phyloP scores from a whole-genome alignment of 2,329 filamentous ascomycete genomes.

The Aspergillus pseudonomiae region DNA sequence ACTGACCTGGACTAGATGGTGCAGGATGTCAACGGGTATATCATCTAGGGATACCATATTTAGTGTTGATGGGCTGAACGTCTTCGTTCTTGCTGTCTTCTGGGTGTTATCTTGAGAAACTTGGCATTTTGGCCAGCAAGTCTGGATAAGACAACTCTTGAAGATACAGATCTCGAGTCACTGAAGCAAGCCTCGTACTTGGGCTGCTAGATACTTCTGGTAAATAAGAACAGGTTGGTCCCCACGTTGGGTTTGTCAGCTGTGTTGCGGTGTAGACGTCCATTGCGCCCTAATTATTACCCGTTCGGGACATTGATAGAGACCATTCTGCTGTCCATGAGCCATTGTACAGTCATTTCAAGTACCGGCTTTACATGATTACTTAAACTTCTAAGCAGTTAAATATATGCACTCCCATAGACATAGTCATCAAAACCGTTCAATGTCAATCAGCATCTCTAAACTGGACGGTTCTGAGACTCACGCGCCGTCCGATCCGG shows the following conservation, averaged over 20 bases:
- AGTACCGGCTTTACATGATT: too few species aligned
- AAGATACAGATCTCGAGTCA: background rate
- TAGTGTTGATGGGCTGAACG: background rate
- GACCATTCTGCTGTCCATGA: background rate
- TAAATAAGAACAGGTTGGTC: background rate
- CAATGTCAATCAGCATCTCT: too few species aligned
- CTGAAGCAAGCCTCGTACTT: background rate
- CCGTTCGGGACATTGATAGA: background rate
- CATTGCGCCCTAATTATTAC: background rate
- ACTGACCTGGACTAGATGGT: background rate
- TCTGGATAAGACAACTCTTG: background rate
- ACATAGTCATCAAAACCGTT: too few species aligned
- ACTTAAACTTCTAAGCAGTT: too few species aligned
- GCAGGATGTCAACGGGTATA: background rate
- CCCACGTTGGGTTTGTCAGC: too few species aligned
- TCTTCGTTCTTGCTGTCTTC: background rate
- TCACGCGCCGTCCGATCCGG: too few species aligned
- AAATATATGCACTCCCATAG: too few species aligned
- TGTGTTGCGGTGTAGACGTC: background rate
- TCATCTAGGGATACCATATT: background rate
- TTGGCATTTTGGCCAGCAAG: background rate
- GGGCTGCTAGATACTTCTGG: background rate
- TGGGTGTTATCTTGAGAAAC: background rate
- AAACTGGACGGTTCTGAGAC: too few species aligned
- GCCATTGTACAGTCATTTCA: background rate